A percentile compares a stretch with the other conserved stretches of the same genome.
Evolutionary conservation across 2,329 filamentous ascomycete species (phyloP).

Genomic region (Lecanicillium sp.): DNA sequence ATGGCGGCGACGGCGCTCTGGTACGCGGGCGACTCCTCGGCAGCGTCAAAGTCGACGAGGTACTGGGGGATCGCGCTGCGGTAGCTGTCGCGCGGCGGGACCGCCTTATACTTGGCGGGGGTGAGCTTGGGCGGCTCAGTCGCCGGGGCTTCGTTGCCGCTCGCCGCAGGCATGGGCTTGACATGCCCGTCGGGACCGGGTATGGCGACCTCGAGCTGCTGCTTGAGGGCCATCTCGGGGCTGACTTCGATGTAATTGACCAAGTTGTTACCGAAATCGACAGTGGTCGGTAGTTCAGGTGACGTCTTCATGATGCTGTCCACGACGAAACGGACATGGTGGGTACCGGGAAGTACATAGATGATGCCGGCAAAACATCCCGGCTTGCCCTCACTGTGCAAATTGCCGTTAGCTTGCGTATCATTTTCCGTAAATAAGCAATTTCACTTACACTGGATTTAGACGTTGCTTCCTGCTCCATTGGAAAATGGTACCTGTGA

Average conservation of each 20-base stretch:
- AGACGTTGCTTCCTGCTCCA: conserved; percentile 94
- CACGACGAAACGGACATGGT: conserved; percentile 94
- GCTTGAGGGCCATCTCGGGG: conserved; percentile 58
- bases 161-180: conserved; percentile 21
- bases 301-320: conserved; percentile 91
- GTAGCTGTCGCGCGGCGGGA: conserved; percentile 55
- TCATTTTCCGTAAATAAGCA: no score
- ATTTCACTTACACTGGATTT: conserved; percentile 70
- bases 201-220: conserved; percentile 22
- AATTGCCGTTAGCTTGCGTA: conserved; percentile 14
- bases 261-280: conserved; percentile 95
- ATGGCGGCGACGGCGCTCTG: conserved; percentile 69
- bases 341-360: conserved; percentile 83
- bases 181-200: conserved; percentile 26
- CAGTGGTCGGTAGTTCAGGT: conserved; percentile 81
- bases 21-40: conserved; percentile 71
- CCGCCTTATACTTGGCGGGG: conserved; percentile 44
- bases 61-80: conserved; percentile 74
- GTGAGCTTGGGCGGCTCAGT: conserved; percentile 38
- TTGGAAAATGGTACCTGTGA: conserved; percentile 94
- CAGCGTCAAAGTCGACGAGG: conserved; percentile 77
- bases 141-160: conserved; percentile 23
- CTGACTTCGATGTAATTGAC: conserved; percentile 98
- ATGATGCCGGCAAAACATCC: conserved; percentile 71
- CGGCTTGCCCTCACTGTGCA: conserved; percentile 44